Evolutionary conservation across 345 rosid genomes (phyloP).

Genomic region (Citrus reticulata): DNA sequence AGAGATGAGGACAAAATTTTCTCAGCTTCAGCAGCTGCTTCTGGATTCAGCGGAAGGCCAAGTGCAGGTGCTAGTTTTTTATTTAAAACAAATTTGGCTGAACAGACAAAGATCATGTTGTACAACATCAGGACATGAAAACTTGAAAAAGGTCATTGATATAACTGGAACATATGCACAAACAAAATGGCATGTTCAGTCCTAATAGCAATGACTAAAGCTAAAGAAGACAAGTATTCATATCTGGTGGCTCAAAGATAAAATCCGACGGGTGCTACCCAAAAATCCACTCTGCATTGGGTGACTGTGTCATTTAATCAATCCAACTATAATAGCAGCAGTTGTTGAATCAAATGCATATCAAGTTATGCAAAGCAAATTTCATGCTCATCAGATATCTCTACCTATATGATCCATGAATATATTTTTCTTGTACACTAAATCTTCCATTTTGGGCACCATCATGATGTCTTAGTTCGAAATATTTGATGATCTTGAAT

Average conservation of each 20-base stretch:
- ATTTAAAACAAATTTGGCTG: slow-evolving; percentile 52
- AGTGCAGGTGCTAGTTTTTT: slow-evolving; percentile 47
- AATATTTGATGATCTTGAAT: neutral
- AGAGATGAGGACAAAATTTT: slow-evolving; percentile 51
- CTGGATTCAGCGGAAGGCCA: slow-evolving; percentile 49
- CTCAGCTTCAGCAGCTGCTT: slow-evolving; percentile 69
- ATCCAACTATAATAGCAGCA: neutral
- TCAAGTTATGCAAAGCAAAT: neutral
- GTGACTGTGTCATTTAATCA: neutral
- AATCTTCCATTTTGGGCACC: neutral
- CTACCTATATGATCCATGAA: neutral
- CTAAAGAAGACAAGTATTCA: neutral
- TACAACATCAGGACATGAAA: neutral
- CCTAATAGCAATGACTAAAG: neutral
- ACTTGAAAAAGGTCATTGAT: neutral
- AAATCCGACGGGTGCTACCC: neutral
- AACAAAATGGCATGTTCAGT: neutral
- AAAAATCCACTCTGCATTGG: neutral
- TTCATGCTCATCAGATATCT: neutral
- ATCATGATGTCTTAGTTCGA: neutral
- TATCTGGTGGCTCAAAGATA: neutral
- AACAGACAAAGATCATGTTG: slow-evolving; percentile 13
- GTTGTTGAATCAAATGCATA: neutral
- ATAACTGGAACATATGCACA: neutral
- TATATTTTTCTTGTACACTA: neutral